phyloP scores from a whole-genome alignment of 371 early-diverging fungal genomes.

The Actinomortierella wolfii region DNA sequence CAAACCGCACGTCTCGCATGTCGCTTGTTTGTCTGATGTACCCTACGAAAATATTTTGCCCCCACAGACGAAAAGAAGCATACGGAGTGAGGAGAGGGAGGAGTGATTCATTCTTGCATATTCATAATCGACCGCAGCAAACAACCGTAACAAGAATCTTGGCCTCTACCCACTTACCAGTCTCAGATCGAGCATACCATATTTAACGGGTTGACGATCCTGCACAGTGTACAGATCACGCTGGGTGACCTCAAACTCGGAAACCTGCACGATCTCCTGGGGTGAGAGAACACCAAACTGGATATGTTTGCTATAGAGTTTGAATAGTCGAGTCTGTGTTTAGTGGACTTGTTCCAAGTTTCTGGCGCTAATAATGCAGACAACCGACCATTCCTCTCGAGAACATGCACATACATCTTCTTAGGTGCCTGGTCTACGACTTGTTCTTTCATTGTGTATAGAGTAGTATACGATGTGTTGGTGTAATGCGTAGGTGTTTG shows the following conservation, averaged over 20 bases:
- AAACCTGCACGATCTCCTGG: conserved; percentile 80
- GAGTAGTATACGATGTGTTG: not conserved
- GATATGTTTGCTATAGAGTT: conserved; percentile 71
- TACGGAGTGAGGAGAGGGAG: too few relatives aligned
- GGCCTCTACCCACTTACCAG: too few relatives aligned
- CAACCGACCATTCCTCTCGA: conserved; percentile 20
- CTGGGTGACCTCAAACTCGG: conserved; percentile 90
- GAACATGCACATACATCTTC: conserved; percentile 64
- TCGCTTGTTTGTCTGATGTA: conserved; percentile 81
- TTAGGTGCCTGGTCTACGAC: conserved; percentile 79
- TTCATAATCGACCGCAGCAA: conserved; percentile 22
- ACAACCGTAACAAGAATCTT: too few relatives aligned
- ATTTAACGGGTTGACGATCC: conserved; percentile 77
- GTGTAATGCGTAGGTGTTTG: not conserved
- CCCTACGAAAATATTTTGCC: too few relatives aligned
- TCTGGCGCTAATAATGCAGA: too few relatives aligned
- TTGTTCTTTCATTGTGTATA: conserved; percentile 74
- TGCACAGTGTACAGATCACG: conserved; percentile 91
- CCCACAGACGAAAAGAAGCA: too few relatives aligned
- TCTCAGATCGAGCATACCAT: conserved; percentile 91
- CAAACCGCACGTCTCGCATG: conserved; percentile 95
- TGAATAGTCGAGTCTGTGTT: not conserved
- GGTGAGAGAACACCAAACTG: conserved; percentile 91
- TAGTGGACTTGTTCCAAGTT: too few relatives aligned
- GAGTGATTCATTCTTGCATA: too few relatives aligned